Conservation (phyloP, 768 basidiomycete genomes). For the Pisolithus orientalis region DNA sequence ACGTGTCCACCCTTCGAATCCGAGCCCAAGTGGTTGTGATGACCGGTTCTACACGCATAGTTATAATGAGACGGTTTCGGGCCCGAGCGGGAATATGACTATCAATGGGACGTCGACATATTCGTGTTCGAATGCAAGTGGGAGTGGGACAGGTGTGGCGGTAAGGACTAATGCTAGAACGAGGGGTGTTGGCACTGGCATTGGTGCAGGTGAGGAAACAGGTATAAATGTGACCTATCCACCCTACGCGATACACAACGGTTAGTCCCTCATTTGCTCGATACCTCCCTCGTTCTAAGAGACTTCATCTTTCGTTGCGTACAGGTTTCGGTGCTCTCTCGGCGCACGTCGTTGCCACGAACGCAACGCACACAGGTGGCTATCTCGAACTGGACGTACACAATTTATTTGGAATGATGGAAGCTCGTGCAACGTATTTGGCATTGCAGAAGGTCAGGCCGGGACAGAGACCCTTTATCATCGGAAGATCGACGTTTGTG, state of each 20-base stretch:
- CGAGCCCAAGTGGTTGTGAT: background rate
- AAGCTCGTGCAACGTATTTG: constrained; percentile 57
- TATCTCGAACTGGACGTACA: constrained; percentile 61
- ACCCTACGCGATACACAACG: constrained; percentile 69
- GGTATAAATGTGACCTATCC: constrained; percentile 50
- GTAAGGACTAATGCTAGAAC: constrained; percentile 18
- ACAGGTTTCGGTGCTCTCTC: constrained; percentile 49
- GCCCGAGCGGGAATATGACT: constrained; percentile 70
- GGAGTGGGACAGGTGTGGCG: background rate
- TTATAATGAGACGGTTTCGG: constrained; percentile 56
- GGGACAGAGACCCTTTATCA: constrained; percentile 64
- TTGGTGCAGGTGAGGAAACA: constrained; percentile 44
- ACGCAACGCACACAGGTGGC: constrained; percentile 63
- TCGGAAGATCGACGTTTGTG: constrained; percentile 64
- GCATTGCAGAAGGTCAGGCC: constrained; percentile 46
- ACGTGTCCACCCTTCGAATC: constrained; percentile 1
- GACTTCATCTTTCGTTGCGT: background rate
- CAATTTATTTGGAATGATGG: constrained; percentile 68
- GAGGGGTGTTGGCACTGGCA: constrained; percentile 14
- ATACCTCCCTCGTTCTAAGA: background rate
- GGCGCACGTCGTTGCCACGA: constrained; percentile 54
- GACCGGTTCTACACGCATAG: constrained; percentile 25
- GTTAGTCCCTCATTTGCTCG: constrained; percentile 25
- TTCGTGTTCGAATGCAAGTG: constrained; percentile 19
- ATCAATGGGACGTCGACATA: constrained; percentile 61